These are phyloP conservation scores for Xerocomellus amylosporus DNA, from an alignment of 768 basidiomycete genomes.

Conservation along the genomic window DNA sequence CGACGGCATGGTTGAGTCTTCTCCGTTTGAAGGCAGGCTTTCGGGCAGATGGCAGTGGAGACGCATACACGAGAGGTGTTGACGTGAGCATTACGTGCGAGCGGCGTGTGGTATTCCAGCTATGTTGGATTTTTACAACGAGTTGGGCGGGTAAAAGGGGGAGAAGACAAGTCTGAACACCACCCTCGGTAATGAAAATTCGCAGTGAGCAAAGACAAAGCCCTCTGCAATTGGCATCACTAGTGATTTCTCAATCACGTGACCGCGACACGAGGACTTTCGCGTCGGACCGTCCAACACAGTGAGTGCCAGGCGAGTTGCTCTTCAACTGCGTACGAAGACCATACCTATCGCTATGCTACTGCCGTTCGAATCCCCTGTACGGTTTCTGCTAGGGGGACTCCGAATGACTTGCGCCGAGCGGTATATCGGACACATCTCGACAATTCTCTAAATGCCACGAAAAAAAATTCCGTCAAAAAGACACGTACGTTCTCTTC, in stretches of 20 bases:
- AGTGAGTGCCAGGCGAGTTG: too few relatives aligned
- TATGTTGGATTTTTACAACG: not conserved
- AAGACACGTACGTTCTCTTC: not conserved
- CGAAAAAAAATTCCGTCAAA: not conserved
- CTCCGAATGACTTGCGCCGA: not conserved
- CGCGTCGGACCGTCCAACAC: too few relatives aligned
- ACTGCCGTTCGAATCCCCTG: too few relatives aligned
- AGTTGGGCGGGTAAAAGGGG: not conserved
- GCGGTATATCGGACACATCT: not conserved
- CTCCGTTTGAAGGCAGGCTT: constrained; percentile 27
- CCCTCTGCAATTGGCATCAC: not conserved
- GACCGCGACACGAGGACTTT: constrained; percentile 23
- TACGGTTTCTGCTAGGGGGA: too few relatives aligned
- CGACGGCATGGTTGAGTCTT: constrained; percentile 18
- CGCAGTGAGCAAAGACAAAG: not conserved
- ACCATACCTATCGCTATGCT: too few relatives aligned
- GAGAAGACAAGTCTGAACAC: not conserved
- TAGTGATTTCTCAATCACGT: constrained; percentile 28
- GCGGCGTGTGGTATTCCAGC: not conserved
- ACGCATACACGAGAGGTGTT: constrained; percentile 8
- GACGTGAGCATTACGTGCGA: constrained; percentile 13
- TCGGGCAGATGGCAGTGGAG: constrained; percentile 12
- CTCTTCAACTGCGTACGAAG: too few relatives aligned
- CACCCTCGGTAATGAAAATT: not conserved
- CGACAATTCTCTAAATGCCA: not conserved